phyloP scores from a whole-genome alignment of 2,329 filamentous ascomycete genomes.

The Venturia oleaginea region DNA sequence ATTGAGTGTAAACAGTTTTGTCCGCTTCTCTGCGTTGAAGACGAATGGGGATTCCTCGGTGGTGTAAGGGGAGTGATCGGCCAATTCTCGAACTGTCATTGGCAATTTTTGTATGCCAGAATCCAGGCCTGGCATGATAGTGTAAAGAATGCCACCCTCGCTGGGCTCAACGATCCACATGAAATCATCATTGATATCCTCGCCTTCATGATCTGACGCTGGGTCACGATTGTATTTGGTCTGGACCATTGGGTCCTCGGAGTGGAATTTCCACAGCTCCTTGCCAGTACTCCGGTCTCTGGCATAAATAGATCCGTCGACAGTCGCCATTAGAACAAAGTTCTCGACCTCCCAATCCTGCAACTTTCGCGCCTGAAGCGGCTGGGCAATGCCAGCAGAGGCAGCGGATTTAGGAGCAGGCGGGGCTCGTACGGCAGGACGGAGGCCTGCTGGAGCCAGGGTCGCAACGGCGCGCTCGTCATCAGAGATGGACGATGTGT shows the following conservation, averaged over 20 bases:
- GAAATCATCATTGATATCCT: constrained; percentile 36
- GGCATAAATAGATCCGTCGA: constrained; percentile 93
- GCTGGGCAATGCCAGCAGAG: constrained; percentile 59
- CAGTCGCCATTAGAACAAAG: constrained; percentile 98
- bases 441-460: constrained; percentile 75
- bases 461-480: constrained; percentile 95
- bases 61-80: constrained; percentile 74
- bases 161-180: constrained; percentile 94
- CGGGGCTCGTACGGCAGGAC: constrained; percentile 87
- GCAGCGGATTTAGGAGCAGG: constrained; percentile 54
- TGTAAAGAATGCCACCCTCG: constrained; percentile 75
- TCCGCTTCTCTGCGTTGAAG: constrained; percentile 88
- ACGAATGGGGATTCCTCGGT: constrained; percentile 68
- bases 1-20: constrained; percentile 79
- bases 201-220: constrained; percentile 16
- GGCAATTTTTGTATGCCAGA: constrained; percentile 55
- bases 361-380: constrained; percentile 82
- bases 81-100: constrained; percentile 74
- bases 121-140: constrained; percentile 63
- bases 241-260: constrained; percentile 81
- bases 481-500: constrained; percentile 19
- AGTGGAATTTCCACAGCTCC: constrained; percentile 75
- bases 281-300: constrained; percentile 79
- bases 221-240: constrained; percentile 65
- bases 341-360: constrained; percentile 99